Base-by-base conservation (phyloP, 345 rosid genomes). In the Gynandropsis gynandra region DNA sequence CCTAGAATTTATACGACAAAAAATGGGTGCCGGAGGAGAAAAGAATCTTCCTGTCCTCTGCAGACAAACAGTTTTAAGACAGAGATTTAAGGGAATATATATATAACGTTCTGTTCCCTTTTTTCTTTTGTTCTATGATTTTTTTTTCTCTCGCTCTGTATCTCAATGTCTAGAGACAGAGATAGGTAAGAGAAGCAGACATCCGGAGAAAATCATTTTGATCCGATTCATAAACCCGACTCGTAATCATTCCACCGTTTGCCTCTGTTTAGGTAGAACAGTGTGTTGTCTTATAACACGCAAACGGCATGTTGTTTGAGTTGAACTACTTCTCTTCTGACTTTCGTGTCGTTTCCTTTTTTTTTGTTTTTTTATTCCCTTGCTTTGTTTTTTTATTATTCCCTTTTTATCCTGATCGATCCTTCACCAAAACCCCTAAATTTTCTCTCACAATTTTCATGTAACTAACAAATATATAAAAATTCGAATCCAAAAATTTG, bases 371-470 rank as follows among this genome's bases (percentile, higher is more conserved):
- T 19, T 21, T 36, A 8, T 12, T 4, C 29, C 5, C 29, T 24
- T 24, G 29, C 9, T 4, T 42, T 42, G 43, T 37, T 29, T n/a
- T n/a, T 38, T 12, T 21, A 29, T 55, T 40, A 14, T 55, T 63
- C 37, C 61, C 62, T 17, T 50, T 20, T 54, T 4, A 10, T 4
- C 1, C 13, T n/a, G 4, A 49, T 64, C 63, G 68, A 56, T 56
- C 68, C 40, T 58, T 42, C 58, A 56, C 63, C 63, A 45, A 51
- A 54, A 44, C 50, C 63, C 58, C 59, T 5, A 17, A 36, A 7
- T 35, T 3, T 42, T n/a, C n/a, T n/a, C n/a, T n/a, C n/a, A n/a
- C n/a, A n/a, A n/a, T n/a, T n/a, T n/a, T n/a, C n/a, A n/a, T n/a
- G n/a, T n/a, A n/a, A n/a, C n/a, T n/a, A n/a, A n/a, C n/a, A n/a